These are phyloP conservation scores for Phytophthora kernoviae DNA, from an alignment of 352 stramenopile genomes.

Conservation along the genomic window DNA sequence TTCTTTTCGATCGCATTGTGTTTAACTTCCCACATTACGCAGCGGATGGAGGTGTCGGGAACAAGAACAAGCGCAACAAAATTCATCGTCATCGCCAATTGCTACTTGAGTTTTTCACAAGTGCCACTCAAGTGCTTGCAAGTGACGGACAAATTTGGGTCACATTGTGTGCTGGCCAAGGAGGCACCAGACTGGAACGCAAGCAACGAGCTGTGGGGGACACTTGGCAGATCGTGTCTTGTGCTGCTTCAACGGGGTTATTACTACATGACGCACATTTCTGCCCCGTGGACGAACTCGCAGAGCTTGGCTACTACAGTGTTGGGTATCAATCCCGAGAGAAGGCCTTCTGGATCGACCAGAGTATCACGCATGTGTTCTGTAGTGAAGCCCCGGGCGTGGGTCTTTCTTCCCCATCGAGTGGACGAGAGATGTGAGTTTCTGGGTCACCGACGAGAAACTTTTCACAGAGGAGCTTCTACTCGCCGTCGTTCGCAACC, in stretches of 20 bases:
- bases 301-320: conserved; percentile 75
- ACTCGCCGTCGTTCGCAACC: conserved; percentile 35
- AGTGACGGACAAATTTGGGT: conserved; percentile 77
- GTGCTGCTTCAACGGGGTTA: conserved; percentile 58
- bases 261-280: conserved; percentile 67
- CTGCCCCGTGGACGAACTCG: conserved; percentile 63
- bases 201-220: conserved; percentile 65
- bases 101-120: conserved; percentile 78
- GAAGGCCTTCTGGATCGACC: conserved; percentile 71
- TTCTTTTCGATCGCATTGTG: conserved; percentile 71
- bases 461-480: conserved; percentile 60
- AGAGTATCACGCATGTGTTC: conserved; percentile 78
- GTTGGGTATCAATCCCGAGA: conserved; percentile 81
- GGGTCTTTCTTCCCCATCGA: conserved; percentile 59
- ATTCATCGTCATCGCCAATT: conserved; percentile 84
- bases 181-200: conserved; percentile 70
- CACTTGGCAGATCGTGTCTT: conserved; percentile 83
- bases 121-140: conserved; percentile 54
- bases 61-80: conserved; percentile 77
- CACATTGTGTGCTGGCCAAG: conserved; percentile 80
- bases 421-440: conserved; percentile 75
- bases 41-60: conserved; percentile 57
- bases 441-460: conserved; percentile 67
- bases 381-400: conserved; percentile 41
- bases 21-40: conserved; percentile 90